Conservation (phyloP, 2,329 filamentous ascomycete genomes). For the Penicillium corylophilum region DNA sequence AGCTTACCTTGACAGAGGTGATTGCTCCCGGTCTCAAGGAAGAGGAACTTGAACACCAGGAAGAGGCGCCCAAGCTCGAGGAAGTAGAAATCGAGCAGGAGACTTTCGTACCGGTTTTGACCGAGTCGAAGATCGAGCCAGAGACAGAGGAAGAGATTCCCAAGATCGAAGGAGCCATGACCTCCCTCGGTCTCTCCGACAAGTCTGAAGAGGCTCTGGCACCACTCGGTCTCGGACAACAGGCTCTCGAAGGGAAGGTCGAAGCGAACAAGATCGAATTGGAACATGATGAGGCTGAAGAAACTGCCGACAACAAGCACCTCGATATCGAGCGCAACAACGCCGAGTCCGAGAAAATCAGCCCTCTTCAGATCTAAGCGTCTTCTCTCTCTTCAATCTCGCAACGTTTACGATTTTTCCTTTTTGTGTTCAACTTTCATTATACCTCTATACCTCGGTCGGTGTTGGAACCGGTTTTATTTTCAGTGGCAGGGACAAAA, state of each 20-base stretch:
- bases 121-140: background rate
- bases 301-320: background rate
- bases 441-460: slow-evolving; percentile 4
- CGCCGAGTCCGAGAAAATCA: background rate
- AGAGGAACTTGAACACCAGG: background rate
- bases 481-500: background rate
- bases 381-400: background rate
- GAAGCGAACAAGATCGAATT: background rate
- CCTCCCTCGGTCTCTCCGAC: background rate
- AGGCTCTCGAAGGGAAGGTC: background rate
- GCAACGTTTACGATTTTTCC: background rate
- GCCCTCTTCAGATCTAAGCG: background rate
- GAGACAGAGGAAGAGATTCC: background rate
- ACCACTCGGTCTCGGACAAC: background rate
- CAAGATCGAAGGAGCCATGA: background rate
- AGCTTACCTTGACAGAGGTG: background rate
- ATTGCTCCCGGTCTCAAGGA: background rate
- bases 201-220: background rate
- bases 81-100: background rate
- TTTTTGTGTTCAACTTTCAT: background rate
- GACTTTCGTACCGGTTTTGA: background rate
- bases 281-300: background rate
- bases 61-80: background rate
- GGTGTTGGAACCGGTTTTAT: slow-evolving; percentile 1
- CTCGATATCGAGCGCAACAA: background rate